Conservation (phyloP, 2,329 filamentous ascomycete genomes). For the Trichoderma cornu-damae region DNA sequence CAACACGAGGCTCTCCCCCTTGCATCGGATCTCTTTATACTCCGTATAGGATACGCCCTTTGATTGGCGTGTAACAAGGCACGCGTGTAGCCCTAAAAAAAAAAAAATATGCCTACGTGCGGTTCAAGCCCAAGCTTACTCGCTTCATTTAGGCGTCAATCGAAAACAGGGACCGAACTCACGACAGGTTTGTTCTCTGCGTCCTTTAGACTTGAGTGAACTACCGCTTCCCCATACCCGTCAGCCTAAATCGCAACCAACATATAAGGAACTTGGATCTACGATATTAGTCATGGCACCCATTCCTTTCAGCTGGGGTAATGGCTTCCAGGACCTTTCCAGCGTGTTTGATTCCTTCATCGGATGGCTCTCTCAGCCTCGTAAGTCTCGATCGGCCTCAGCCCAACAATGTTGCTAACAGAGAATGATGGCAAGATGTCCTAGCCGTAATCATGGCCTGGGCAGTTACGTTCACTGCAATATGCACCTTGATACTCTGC, state of each 20-base stretch:
- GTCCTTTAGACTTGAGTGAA: neutral
- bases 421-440: neutral
- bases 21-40: neutral
- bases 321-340: neutral
- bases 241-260: neutral
- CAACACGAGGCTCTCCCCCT: neutral
- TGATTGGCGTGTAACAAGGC: neutral
- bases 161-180: too few relatives aligned
- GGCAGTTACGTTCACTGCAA: slow-evolving; percentile 9
- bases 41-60: too few relatives aligned
- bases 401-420: neutral
- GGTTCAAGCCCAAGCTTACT: neutral
- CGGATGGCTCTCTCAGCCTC: slow-evolving; percentile 14
- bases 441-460: slow-evolving; percentile 8
- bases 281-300: neutral
- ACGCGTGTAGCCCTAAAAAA: too few relatives aligned
- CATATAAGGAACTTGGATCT: neutral
- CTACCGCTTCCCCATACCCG: neutral
- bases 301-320: neutral
- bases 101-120: neutral
- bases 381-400: neutral
- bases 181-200: neutral
- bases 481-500: slow-evolving; percentile 13
- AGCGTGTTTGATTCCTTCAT: neutral
- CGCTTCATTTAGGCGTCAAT: neutral